Percentiles rank a stretch among this genome's conserved stretches.
Evolutionary conservation across 2,329 filamentous ascomycete genomes (phyloP).

Genomic region (Fusarium drepaniforme): DNA sequence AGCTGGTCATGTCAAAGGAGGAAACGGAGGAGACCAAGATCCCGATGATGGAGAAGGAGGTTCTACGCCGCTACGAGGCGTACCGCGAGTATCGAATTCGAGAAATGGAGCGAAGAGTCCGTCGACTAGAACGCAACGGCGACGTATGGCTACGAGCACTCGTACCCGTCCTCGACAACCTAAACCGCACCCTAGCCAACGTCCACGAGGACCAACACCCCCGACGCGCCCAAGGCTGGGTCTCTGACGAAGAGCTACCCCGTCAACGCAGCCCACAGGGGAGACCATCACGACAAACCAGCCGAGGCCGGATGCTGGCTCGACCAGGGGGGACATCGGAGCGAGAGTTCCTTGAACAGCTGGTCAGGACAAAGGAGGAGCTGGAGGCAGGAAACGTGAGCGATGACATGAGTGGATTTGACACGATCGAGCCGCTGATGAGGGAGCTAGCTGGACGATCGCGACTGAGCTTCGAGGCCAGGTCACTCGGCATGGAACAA

Average conservation of each 20-base stretch:
- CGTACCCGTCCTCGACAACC: conserved; percentile 58
- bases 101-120: conserved; percentile 62
- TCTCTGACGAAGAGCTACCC: conserved; percentile 49
- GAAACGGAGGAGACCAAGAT: conserved; percentile 39
- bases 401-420: conserved; percentile 52
- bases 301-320: conserved; percentile 38
- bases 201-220: conserved; percentile 21
- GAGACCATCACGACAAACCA: conserved; percentile 19
- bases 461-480: conserved; percentile 42
- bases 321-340: conserved; percentile 44
- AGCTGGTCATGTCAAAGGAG: conserved; percentile 36
- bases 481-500: conserved; percentile 38
- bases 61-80: conserved; percentile 54
- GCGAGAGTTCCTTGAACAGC: conserved; percentile 45
- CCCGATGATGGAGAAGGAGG: conserved; percentile 48
- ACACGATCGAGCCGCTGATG: conserved; percentile 59
- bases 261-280: conserved; percentile 16
- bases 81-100: conserved; percentile 56
- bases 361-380: conserved; percentile 43
- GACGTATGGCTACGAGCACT: conserved; percentile 60
- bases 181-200: conserved; percentile 53
- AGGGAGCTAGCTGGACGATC: conserved; percentile 54
- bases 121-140: conserved; percentile 59
- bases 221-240: conserved; percentile 43
- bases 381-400: conserved; percentile 40